phyloP scores from a whole-genome alignment of 208 protist genomes.

The Trypanosoma lewisi region DNA sequence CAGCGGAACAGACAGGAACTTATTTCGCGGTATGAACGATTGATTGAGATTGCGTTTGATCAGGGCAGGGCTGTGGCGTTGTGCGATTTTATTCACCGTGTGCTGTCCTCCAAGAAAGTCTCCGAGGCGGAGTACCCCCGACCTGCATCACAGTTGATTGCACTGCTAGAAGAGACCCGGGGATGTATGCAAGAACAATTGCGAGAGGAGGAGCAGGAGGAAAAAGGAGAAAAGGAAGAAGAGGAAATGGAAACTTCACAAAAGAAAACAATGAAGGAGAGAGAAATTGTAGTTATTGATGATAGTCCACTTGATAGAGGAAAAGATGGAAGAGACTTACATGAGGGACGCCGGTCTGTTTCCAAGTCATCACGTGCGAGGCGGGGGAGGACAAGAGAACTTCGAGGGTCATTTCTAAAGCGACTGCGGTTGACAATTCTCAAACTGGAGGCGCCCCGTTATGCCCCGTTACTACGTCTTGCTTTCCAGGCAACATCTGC shows the following conservation, averaged over 20 bases:
- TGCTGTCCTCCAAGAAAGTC: slow-evolving; percentile 22
- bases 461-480: slow-evolving; percentile 36
- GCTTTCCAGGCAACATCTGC: slow-evolving; percentile 42
- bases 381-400: neutral
- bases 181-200: slow-evolving; percentile 13
- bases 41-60: slow-evolving; percentile 65
- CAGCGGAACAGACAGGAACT: slow-evolving; percentile 5
- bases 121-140: slow-evolving; percentile 35
- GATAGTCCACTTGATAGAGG: neutral
- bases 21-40: slow-evolving; percentile 28
- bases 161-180: slow-evolving; percentile 25
- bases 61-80: slow-evolving; percentile 41
- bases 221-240: neutral
- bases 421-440: slow-evolving; percentile 37
- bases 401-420: neutral
- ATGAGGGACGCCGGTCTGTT: neutral
- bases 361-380: neutral
- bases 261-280: too few relatives aligned
- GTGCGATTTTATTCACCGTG: slow-evolving; percentile 31
- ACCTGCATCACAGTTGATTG: slow-evolving; percentile 35
- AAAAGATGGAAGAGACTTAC: neutral
- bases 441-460: slow-evolving; percentile 46
- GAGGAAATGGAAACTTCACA: too few relatives aligned
- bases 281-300: too few relatives aligned
- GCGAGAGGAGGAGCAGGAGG: neutral